These are phyloP conservation scores for Serendipita indica DNA, from an alignment of 768 basidiomycete species.

Conservation along the genomic window DNA sequence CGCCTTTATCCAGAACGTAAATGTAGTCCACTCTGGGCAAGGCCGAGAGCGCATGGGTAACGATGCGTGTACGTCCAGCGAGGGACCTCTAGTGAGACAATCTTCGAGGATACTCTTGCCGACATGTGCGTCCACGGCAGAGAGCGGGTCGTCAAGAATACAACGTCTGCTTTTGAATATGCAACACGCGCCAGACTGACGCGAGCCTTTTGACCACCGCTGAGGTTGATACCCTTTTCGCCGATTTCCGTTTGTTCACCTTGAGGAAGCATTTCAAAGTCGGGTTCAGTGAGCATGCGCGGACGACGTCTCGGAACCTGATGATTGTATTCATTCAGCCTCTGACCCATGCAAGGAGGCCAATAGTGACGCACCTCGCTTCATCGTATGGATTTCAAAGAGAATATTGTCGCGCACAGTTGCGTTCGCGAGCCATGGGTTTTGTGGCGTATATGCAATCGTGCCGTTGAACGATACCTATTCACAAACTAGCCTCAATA, in stretches of 20 bases:
- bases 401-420: conserved; percentile 60
- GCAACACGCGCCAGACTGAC: conserved; percentile 63
- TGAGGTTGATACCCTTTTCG: conserved; percentile 60
- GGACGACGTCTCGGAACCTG: conserved; percentile 42
- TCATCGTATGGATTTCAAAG: conserved; percentile 53
- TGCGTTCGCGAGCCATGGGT: conserved; percentile 51
- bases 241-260: conserved; percentile 59
- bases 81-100: conserved; percentile 29
- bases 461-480: conserved; percentile 36
- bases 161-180: conserved; percentile 56
- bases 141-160: conserved; percentile 73
- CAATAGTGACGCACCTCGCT: conserved; percentile 25
- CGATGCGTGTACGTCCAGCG: conserved; percentile 19
- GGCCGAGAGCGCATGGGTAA: conserved; percentile 16
- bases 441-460: conserved; percentile 45
- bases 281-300: conserved; percentile 57
- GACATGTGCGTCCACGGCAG: conserved; percentile 66
- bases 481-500: conserved; percentile 20
- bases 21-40: conserved; percentile 17
- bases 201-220: conserved; percentile 47
- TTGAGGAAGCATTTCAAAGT: conserved; percentile 54
- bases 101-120: conserved; percentile 49
- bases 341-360: not conserved
- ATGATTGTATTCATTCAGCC: not conserved
- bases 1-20: conserved; percentile 15